Percentiles rank a stretch among this genome's conserved stretches.
These are phyloP conservation scores for Dictyostelium brefeldianum DNA, from an alignment of 78 protist species.

Conservation along the genomic window DNA sequence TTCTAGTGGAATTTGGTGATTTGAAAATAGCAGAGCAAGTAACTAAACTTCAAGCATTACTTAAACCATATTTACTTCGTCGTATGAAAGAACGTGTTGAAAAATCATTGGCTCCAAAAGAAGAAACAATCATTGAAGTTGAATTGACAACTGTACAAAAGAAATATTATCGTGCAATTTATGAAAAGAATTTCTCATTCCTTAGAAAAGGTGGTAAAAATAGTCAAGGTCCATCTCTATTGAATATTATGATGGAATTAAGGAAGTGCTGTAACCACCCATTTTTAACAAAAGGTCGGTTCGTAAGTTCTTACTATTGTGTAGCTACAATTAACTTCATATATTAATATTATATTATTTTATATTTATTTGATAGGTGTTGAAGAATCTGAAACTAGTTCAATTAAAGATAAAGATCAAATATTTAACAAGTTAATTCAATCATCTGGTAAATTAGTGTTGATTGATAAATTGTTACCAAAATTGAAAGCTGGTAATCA, in stretches of 20 bases:
- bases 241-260: conserved; percentile 96
- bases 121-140: conserved; percentile 91
- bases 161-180: conserved; percentile 95
- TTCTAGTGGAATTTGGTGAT: conserved; percentile 87
- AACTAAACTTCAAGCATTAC: conserved; percentile 55
- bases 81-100: conserved; percentile 96
- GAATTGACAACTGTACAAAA: conserved; percentile 95
- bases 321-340: too few species aligned
- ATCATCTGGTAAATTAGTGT: conserved; percentile 94
- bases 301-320: too few species aligned
- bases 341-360: too few species aligned
- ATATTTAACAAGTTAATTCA: conserved; percentile 38
- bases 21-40: conserved; percentile 85
- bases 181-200: conserved; percentile 88
- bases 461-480: conserved; percentile 95
- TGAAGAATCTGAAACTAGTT: conserved; percentile 56
- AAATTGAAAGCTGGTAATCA: conserved; percentile 89
- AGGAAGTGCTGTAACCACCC: conserved; percentile 98
- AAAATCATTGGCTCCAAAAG: conserved; percentile 90
- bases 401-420: not conserved
- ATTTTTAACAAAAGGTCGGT: conserved; percentile 88
- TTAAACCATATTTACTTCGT: conserved; percentile 83
- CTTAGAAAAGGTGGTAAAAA: conserved; percentile 80
- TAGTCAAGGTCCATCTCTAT: conserved; percentile 79
- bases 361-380: too few species aligned